Percentiles rank a stretch among this genome's conserved stretches.
These are phyloP conservation scores for Phytopythium montanum DNA, from an alignment of 352 stramenopile genomes.

Conservation along the genomic window DNA sequence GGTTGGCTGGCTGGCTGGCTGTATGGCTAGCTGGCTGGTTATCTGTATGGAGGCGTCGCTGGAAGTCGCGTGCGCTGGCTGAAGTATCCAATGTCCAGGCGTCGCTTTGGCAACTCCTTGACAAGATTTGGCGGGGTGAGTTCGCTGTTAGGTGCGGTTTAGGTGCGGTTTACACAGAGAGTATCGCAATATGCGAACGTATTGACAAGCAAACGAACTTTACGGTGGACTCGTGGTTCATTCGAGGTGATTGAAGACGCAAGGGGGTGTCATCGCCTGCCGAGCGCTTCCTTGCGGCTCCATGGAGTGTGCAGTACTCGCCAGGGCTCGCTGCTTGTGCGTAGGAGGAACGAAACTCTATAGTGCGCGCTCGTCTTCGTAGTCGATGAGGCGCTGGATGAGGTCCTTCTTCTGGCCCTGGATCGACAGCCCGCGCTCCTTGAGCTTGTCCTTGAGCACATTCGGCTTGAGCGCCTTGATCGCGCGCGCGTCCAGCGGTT, in stretches of 20 bases:
- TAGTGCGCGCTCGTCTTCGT: constrained; percentile 81
- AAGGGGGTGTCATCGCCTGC: not conserved
- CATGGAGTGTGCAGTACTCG: not conserved
- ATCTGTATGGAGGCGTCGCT: too few species aligned
- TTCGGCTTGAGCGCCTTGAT: constrained; percentile 88
- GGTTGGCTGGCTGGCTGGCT: too few species aligned
- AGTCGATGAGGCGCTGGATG: constrained; percentile 86
- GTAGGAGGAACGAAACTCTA: constrained; percentile 27
- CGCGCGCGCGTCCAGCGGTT: constrained; percentile 71
- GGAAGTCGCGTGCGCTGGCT: too few species aligned
- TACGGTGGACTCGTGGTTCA: not conserved
- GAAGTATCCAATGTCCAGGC: too few species aligned
- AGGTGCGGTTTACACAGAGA: too few species aligned
- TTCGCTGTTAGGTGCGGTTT: not conserved
- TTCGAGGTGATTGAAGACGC: not conserved
- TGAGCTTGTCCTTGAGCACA: constrained; percentile 87
- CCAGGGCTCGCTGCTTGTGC: not conserved
- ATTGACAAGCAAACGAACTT: not conserved
- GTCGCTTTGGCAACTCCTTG: too few species aligned
- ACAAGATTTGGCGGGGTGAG: too few species aligned
- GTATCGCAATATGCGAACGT: not conserved
- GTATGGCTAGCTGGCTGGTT: not conserved
- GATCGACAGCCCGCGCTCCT: constrained; percentile 75
- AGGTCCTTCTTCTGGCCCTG: constrained; percentile 90
- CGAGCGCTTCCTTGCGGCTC: not conserved